Conservation (phyloP, 768 basidiomycete species). For the Naganishia friedmannii region DNA sequence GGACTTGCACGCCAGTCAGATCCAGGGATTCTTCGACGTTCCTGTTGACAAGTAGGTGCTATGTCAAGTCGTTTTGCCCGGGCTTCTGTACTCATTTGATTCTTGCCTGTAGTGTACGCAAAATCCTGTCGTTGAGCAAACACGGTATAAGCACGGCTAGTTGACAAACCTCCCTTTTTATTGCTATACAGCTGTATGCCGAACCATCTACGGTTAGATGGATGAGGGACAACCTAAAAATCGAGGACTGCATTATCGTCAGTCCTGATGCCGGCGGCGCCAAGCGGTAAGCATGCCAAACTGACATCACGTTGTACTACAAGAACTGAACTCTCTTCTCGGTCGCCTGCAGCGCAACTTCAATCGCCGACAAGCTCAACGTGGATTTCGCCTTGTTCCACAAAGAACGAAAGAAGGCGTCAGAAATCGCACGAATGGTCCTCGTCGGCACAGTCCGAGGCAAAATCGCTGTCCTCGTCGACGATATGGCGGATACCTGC, state of each 20-base stretch:
- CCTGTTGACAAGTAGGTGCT: conserved; percentile 85
- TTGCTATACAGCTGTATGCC: conserved; percentile 64
- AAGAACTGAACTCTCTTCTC: neutral
- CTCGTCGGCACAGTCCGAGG: conserved; percentile 90
- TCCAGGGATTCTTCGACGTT: conserved; percentile 99
- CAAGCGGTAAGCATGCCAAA: conserved; percentile 65
- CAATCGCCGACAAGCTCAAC: conserved; percentile 90
- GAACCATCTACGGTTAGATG: conserved; percentile 93
- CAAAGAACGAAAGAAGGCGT: conserved; percentile 86
- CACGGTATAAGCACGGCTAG: neutral
- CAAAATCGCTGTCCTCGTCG: conserved; percentile 93
- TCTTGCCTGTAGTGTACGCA: neutral
- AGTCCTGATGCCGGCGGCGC: conserved; percentile 99
- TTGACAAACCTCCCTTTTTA: neutral
- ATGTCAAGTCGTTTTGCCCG: neutral
- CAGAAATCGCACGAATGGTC: conserved; percentile 60
- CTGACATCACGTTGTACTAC: neutral
- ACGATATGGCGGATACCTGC: conserved; percentile 98
- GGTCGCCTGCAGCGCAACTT: conserved; percentile 70
- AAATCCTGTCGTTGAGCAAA: too few relatives aligned
- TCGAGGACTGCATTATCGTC: conserved; percentile 89
- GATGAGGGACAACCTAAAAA: conserved; percentile 81
- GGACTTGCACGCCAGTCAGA: conserved; percentile 98
- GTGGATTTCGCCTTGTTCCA: conserved; percentile 99
- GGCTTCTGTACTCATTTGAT: neutral